phyloP scores from a whole-genome alignment of 495 filamentous ascomycete species.

The Talaromyces proteolyticus region DNA sequence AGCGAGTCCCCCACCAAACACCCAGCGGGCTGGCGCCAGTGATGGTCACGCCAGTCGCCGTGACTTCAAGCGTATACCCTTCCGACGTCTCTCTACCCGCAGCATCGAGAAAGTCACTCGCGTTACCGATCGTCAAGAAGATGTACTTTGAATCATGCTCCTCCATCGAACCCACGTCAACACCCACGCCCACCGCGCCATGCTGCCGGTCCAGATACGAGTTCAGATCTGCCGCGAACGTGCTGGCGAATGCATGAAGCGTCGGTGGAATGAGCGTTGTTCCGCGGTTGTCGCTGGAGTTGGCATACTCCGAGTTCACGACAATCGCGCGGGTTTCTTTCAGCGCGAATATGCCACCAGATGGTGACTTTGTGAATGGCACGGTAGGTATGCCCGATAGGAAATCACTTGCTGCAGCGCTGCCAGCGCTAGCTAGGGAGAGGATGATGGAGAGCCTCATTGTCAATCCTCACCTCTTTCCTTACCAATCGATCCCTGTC shows the following conservation, averaged over 20 bases:
- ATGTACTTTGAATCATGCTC: constrained; percentile 18
- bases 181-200: constrained; percentile 12
- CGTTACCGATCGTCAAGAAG: constrained; percentile 37
- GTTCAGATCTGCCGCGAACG: constrained; percentile 33
- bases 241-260: constrained; percentile 32
- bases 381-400: constrained; percentile 21
- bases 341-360: constrained; percentile 20
- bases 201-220: constrained; percentile 19
- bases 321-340: constrained; percentile 26
- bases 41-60: constrained; percentile 29
- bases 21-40: constrained; percentile 45
- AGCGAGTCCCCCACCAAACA: constrained; percentile 47
- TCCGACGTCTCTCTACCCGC: constrained; percentile 36
- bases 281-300: constrained; percentile 27
- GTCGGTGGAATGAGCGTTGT: constrained; percentile 44
- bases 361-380: constrained; percentile 20
- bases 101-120: constrained; percentile 31
- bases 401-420: too few relatives aligned
- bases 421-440: too few relatives aligned
- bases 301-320: constrained; percentile 31
- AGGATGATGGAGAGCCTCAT: too few relatives aligned
- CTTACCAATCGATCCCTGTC: too few relatives aligned
- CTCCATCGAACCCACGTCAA: not conserved
- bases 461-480: too few relatives aligned
- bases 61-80: constrained; percentile 38